Percentiles rank a stretch among this genome's conserved stretches.
phyloP scores from a whole-genome alignment of 164 flowering plant species.

The Protea cynaroides region DNA sequence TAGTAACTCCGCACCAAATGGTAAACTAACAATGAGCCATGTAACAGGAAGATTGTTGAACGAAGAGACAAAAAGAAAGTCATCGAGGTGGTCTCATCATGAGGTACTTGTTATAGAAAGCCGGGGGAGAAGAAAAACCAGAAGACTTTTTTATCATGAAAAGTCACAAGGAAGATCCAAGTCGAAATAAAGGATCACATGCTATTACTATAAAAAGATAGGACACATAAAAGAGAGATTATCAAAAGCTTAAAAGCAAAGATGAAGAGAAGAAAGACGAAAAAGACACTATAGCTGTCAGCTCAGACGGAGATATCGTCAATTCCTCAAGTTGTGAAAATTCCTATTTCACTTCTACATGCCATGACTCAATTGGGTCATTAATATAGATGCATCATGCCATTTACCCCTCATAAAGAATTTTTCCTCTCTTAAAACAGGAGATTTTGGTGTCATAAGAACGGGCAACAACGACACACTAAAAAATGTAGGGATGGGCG shows the following conservation, averaged over 20 bases:
- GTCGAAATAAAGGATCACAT: no score
- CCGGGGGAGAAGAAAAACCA: no score
- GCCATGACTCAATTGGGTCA: conserved; percentile 6
- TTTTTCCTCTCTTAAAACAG: conserved; percentile 11
- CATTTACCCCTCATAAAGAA: conserved; percentile 6
- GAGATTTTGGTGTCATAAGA: no score
- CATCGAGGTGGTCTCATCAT: no score
- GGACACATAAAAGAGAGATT: not conserved
- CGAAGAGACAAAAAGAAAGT: not conserved
- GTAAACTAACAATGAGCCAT: not conserved
- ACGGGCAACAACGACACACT: no score
- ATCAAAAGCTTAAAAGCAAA: no score
- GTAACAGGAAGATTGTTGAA: not conserved
- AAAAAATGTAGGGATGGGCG: no score
- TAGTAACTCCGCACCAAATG: conserved; percentile 2
- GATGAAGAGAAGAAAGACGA: not conserved
- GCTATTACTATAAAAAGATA: not conserved
- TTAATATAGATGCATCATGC: conserved; percentile 7
- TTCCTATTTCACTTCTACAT: not conserved
- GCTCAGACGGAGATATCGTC: not conserved
- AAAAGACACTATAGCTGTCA: not conserved
- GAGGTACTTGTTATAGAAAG: no score
- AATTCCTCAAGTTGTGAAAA: not conserved
- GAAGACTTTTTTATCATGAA: no score
- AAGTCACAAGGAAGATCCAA: no score